Evolutionary conservation across 2,329 filamentous ascomycete species (phyloP), one percentile per base, ranked within the genome.

Genomic region (Colletotrichum liriopes): DNA sequence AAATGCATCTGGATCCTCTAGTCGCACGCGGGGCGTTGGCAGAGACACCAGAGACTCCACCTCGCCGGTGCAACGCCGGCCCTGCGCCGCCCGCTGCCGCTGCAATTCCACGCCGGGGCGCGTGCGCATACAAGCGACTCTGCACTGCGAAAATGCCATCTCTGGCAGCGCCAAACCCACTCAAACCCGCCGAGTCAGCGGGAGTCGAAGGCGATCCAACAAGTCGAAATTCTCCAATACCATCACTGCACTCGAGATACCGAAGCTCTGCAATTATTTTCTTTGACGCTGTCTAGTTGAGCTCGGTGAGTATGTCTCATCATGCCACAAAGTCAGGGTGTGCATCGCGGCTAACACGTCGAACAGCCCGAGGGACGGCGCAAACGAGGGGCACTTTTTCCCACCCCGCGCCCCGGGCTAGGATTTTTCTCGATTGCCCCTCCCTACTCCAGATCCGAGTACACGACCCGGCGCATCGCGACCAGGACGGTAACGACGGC

Each of bases 321-420:
- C 29, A 9, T 4, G 32, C 20, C 20, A 39, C 5, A 9, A 2
- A 32, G 16, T 20, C 47, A 4, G 14, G 2, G 12, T 32, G 26
- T 23, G 20, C 20, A 56, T 39, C 43, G 1, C 32, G 20, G 29
- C 43, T 47, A 61, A 47, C 59, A 32, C 43, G 12, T 18, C 59
- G 1, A 26, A n/a, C 20, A 14, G 32, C 6, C 54, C 12, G 16
- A 56, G 14, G 32, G 14, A 16, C 20, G 20, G 54, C 54, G 54
- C 54, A 56, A 56, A 56, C 65, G 69, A 69, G 69, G 69, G 69
- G 65, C 69, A 71, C 26, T 45, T 41, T 69, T 72, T 23, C 29
- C 12, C 69, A 69, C 69, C 69, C 69, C 65, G 65, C 69, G 69
- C 52, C 41, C 54, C 18, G 37, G 12, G 14, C 45, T 51, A 51